These are phyloP conservation scores for Eragrostis curvula DNA, from an alignment of 176 grass and related monocot species.

Conservation along the genomic window DNA sequence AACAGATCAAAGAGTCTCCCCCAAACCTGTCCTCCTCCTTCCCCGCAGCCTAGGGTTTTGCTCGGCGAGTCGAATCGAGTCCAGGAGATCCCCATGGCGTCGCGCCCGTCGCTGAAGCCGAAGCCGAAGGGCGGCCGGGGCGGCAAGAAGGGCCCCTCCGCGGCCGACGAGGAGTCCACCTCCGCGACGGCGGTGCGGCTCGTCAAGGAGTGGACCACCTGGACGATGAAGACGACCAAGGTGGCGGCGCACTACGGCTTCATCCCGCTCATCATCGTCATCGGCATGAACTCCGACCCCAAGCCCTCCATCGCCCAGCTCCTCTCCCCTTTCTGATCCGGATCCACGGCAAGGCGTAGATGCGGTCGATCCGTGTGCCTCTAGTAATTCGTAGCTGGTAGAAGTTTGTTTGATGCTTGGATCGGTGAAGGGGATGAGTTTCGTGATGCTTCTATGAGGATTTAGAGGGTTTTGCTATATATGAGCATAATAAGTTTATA, in stretches of 20 bases:
- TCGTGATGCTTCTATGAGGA: constrained; percentile 9
- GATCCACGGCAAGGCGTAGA: neutral
- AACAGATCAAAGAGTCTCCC: constrained; percentile 27
- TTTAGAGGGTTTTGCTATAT: constrained; percentile 13
- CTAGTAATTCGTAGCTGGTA: constrained; percentile 16
- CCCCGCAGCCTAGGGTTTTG: constrained; percentile 52
- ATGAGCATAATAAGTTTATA: constrained; percentile 36
- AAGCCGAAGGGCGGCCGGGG: constrained; percentile 55
- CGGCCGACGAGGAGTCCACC: constrained; percentile 40
- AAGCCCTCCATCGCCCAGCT: constrained; percentile 73
- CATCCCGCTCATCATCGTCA: constrained; percentile 84
- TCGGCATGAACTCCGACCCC: constrained; percentile 87
- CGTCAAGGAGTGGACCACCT: constrained; percentile 80
- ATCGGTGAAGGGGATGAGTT: neutral
- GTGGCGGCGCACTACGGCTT: constrained; percentile 86
- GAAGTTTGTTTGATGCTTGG: constrained; percentile 22
- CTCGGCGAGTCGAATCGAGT: neutral
- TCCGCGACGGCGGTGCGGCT: constrained; percentile 36
- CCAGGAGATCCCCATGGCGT: constrained; percentile 42
- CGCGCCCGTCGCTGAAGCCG: constrained; percentile 52
- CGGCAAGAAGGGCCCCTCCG: constrained; percentile 34
- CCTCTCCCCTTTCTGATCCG: constrained; percentile 66
- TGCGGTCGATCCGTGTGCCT: constrained; percentile 28
- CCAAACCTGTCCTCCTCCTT: constrained; percentile 1
- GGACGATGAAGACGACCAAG: constrained; percentile 87